Base-by-base conservation (phyloP, 2,329 filamentous ascomycete genomes). In the Ophiostoma novo-ulmi region DNA sequence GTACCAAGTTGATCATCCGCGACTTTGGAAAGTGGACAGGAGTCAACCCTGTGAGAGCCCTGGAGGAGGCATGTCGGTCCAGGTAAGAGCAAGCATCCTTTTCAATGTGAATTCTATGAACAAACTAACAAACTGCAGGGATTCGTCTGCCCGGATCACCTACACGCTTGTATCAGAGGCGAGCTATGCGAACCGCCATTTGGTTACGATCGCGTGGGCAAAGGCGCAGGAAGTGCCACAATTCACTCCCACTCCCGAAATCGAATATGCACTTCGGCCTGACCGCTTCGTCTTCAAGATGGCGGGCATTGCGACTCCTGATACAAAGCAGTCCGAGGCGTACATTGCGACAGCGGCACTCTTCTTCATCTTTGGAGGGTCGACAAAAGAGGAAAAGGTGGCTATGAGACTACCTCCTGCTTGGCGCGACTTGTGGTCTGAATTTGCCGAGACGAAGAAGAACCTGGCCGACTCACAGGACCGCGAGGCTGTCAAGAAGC, bases 11-110 rank as follows among this genome's bases (percentile, higher is more conserved):
- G 4, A 85, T 82, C 0, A 85, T 97, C 67, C 85, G 91, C 63
- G 91, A 97, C 76, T 97, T 98, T 83, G 93, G 92, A 1, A 93
- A 92, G 78, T 89, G 88, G 82, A 86, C 87, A 17, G 94, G 94
- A 8, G 80, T 97, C 39, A 91, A 83, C 75, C 94, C 94, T 20
- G 87, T 88, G 73, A 86, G 91, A 74, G 85, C 92, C 38, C 81
- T 98, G 14, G 93, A 97, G 78, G 94, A 97, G 78, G 87, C 92
- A n/a, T 96, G 94, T 78, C 89, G 91, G 75, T 87, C 93, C 73
- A 90, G 92, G 79, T 55, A 55, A 26, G 52, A 55, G 20, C 4
- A 11, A 17, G 2, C 20, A 22, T 7, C 13, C 44, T 14, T 7
- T 44, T 7, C 14, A 17, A 17, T n/a, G 14, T 48, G 5, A 11